phyloP scores from a whole-genome alignment of 371 early-diverging fungal genomes.

The Haplosporangium sp. region DNA sequence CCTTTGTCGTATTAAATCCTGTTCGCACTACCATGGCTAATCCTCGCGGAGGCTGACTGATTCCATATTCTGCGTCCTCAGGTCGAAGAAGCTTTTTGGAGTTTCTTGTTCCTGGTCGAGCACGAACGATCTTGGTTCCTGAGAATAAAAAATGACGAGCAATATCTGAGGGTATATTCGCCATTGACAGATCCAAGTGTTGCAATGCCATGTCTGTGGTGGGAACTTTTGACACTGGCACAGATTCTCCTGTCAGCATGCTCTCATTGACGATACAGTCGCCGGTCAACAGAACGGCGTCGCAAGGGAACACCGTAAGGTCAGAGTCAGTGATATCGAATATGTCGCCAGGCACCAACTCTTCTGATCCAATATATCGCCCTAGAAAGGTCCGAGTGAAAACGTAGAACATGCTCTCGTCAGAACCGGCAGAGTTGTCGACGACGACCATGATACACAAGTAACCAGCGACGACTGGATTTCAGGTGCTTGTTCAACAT shows the following conservation, averaged over 20 bases:
- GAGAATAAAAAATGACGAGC: conserved; percentile 87
- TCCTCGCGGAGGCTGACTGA: conserved; percentile 55
- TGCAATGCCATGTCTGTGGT: conserved; percentile 75
- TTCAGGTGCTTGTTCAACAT: conserved; percentile 14
- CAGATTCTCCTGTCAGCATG: conserved; percentile 97
- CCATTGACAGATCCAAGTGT: conserved; percentile 76
- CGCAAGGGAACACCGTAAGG: conserved; percentile 88
- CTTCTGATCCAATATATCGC: conserved; percentile 69
- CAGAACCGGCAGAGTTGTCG: background rate
- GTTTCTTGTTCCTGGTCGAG: conserved; percentile 58
- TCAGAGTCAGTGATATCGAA: conserved; percentile 79
- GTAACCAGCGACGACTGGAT: background rate
- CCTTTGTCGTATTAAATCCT: conserved; percentile 98
- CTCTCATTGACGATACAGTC: conserved; percentile 98
- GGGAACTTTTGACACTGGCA: conserved; percentile 84
- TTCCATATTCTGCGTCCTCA: conserved; percentile 27
- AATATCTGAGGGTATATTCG: conserved; percentile 77
- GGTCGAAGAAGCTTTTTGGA: conserved; percentile 28
- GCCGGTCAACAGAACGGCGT: conserved; percentile 94
- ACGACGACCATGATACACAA: background rate
- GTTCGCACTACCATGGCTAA: conserved; percentile 92
- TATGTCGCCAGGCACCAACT: conserved; percentile 97
- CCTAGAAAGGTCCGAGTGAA: conserved; percentile 20
- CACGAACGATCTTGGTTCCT: conserved; percentile 94
- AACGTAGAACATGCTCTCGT: background rate